Evolutionary conservation across 2,329 filamentous ascomycete species (phyloP), one percentile per base, ranked within the genome.

Genomic region (Botrytis medusae): DNA sequence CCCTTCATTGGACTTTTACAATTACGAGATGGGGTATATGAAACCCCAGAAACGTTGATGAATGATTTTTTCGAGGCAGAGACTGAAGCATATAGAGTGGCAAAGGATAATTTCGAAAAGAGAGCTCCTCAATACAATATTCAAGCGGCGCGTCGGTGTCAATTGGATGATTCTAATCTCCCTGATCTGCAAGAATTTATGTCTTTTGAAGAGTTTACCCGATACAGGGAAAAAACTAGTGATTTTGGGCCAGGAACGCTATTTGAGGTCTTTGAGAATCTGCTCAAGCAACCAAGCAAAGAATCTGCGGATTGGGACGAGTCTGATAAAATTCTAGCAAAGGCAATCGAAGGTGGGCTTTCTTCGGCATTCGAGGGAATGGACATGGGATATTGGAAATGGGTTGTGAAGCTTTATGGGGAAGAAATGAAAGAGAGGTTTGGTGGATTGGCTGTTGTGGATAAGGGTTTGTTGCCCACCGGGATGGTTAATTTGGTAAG

Each of bases 381-480:
- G 75, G 40, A 61, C 22, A 70, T 76, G 74, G 76, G 75, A 20
- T 84, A 85, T 75, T 79, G 81, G 78, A 79, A 79, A 72, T 85
- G 83, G 83, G 78, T 83, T 16, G 78, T 79, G 63, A 76, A 78
- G 71, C 75, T 85, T 40, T 84, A 84, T 78, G 81, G 79, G 0
- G 76, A 78, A 25, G 83, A 84, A 72, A 81, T 85, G 79, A 80
- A 80, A 63, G 77, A 81, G 71, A 78, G 78, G 54, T 84, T 84
- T 80, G 83, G 83, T 0, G 82, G 83, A 1, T 72, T 84, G 71
- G 79, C 79, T 44, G 78, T 85, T 67, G 83, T 83, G 6, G 82
- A 84, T 73, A 77, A 79, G 63, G 82, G 82, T 2, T 71, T 84
- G 69, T 74, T 85, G 73, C 84, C 84, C 12, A 82, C 82, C 76